Percentiles rank a stretch among this genome's conserved stretches.
phyloP scores from a whole-genome alignment of 306 rosid genomes.

The Castanea crenata region DNA sequence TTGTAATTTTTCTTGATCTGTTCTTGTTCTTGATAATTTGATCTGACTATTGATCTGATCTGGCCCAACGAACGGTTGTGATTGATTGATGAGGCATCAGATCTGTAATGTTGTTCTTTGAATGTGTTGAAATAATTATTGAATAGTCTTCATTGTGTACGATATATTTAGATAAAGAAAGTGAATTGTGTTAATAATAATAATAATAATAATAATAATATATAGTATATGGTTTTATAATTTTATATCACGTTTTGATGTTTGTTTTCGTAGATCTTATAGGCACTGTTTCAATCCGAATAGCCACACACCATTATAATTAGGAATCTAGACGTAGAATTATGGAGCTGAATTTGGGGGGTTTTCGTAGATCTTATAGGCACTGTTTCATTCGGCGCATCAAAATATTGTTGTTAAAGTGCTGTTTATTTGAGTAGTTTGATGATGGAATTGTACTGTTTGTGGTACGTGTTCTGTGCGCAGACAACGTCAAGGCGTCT shows the following conservation, averaged over 20 bases:
- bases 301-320: too few relatives aligned
- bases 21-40: background rate
- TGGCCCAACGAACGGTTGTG: background rate
- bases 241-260: too few relatives aligned
- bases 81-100: background rate
- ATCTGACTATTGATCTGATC: background rate
- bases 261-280: too few relatives aligned
- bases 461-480: conserved; percentile 14
- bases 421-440: background rate
- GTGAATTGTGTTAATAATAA: background rate
- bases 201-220: too few relatives aligned
- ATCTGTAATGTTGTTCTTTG: background rate
- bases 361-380: too few relatives aligned
- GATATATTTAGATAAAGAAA: background rate
- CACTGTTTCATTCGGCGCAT: too few relatives aligned
- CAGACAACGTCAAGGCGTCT: conserved; percentile 96
- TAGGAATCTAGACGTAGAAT: too few relatives aligned
- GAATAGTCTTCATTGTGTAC: too few relatives aligned
- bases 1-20: background rate
- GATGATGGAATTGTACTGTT: conserved; percentile 8
- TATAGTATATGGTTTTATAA: too few relatives aligned
- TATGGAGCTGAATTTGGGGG: too few relatives aligned
- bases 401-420: too few relatives aligned
- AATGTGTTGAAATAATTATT: background rate
- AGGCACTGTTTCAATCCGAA: too few relatives aligned